phyloP scores from a whole-genome alignment of 1,284 basidiomycete species.

The Ustilago lituana region DNA sequence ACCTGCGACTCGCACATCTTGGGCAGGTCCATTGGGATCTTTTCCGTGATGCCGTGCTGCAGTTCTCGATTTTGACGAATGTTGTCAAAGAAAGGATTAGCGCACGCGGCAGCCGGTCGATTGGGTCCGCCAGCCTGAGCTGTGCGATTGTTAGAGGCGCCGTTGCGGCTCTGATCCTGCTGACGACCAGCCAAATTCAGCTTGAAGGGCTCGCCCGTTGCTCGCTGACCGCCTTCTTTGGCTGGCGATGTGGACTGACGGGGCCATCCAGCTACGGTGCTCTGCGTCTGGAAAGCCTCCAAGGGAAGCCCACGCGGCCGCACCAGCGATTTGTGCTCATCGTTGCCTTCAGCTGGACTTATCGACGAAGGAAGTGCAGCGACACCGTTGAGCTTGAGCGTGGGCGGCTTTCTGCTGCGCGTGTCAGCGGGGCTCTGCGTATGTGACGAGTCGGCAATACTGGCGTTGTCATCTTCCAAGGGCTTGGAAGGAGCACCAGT shows the following conservation, averaged over 20 bases:
- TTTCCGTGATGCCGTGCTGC: constrained; percentile 75
- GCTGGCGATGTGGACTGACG: constrained; percentile 26
- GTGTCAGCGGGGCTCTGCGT: not conserved
- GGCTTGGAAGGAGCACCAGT: constrained; percentile 13
- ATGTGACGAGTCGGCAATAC: not conserved
- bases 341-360: constrained; percentile 8
- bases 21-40: constrained; percentile 59
- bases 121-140: constrained; percentile 2
- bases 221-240: constrained; percentile 11
- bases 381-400: constrained; percentile 30
- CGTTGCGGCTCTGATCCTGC: constrained; percentile 8
- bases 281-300: constrained; percentile 58
- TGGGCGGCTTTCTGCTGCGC: constrained; percentile 15
- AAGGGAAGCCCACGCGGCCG: constrained; percentile 58
- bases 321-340: constrained; percentile 40
- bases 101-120: constrained; percentile 32
- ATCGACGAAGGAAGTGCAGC: constrained; percentile 9
- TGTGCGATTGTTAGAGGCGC: not conserved
- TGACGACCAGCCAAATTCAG: constrained; percentile 23
- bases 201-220: constrained; percentile 7
- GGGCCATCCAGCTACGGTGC: constrained; percentile 47
- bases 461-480: not conserved
- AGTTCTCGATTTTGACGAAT: constrained; percentile 94
- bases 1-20: constrained; percentile 33
- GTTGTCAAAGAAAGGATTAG: constrained; percentile 77